Evolutionary conservation across 2,329 filamentous ascomycete species (phyloP), one percentile per base, ranked within the genome.

Genomic region (Arthroderma sp.): DNA sequence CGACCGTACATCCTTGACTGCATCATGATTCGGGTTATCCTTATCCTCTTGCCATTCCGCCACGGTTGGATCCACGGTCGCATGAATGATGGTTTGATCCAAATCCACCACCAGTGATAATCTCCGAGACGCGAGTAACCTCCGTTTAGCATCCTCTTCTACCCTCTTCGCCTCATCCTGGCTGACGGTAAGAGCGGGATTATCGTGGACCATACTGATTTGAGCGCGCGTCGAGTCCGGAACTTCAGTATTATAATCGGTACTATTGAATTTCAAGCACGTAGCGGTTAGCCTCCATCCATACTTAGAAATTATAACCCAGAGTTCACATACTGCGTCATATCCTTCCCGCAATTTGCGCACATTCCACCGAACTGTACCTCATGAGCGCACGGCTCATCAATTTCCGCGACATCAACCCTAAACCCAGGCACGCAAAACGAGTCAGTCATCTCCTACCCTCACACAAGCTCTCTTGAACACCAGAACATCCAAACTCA

Each of bases 41-140:
- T 81, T 78, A 61, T 98, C 88, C 41, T 78, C 75, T 70, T 94
- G 85, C 91, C 91, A 98, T 61, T 98, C 89, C 51, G 82, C 87
- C 44, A 98, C 81, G 0, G 91, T 98, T 5, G 88, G 89, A 55
- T 98, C 91, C 57, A 96, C 93, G 50, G 87, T 94, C 28, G 91
- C 91, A 63, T 98, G 91, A 53, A 98, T 98, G 57, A 98, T 91
- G 46, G 91, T 98, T 69, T 96, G 89, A 61, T 98, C 91, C 44
- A 98, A 72, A 71, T 98, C 91, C 54, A 98, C 91, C 28, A 98
- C 91, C 38, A 98, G 73, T 38, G 85, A 94, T 38, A 98, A 74
- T 67, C 94, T 94, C 53, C 83, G 78, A 49, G 83, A 77, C 47
- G 80, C 74, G 37, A 98, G 70, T 36, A 98, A 71, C 15, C 89